These are phyloP conservation scores for Saccharomycopsis crataegensis DNA, from an alignment of 1,139 yeast species.

Conservation along the genomic window DNA sequence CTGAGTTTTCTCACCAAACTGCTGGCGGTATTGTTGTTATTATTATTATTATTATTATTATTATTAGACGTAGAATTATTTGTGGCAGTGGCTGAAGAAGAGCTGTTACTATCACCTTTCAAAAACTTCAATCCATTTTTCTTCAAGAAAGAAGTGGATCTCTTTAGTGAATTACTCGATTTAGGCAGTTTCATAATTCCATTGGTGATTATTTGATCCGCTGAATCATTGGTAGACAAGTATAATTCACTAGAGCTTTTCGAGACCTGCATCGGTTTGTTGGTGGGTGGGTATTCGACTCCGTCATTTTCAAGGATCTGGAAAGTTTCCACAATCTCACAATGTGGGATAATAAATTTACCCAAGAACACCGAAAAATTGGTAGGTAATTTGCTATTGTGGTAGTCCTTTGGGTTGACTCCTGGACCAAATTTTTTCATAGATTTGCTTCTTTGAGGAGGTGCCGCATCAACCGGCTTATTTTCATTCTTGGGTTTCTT, in stretches of 20 bases:
- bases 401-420: slow-evolving; percentile 1
- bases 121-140: slow-evolving; percentile 13
- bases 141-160: slow-evolving; percentile 15
- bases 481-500: not conserved
- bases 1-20: slow-evolving; percentile 24
- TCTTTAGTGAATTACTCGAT: slow-evolving; percentile 2
- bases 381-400: slow-evolving; percentile 11
- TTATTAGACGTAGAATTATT: not conserved
- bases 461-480: not conserved
- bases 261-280: not conserved
- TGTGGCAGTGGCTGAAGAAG: not conserved
- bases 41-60: not conserved
- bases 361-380: slow-evolving; percentile 10
- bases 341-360: slow-evolving; percentile 17
- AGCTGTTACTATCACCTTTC: slow-evolving; percentile 1
- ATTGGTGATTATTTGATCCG: slow-evolving; percentile 15
- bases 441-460: not conserved
- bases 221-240: not conserved
- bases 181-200: slow-evolving; percentile 6
- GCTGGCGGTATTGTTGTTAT: not conserved
- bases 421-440: not conserved
- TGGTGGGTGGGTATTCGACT: not conserved
- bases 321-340: slow-evolving; percentile 15
- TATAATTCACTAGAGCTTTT: not conserved
- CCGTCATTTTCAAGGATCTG: slow-evolving; percentile 7